Percentiles rank a stretch among this genome's conserved stretches.
These are phyloP conservation scores for Penicillium italicum DNA, from an alignment of 2,329 filamentous ascomycete genomes.

Conservation along the genomic window DNA sequence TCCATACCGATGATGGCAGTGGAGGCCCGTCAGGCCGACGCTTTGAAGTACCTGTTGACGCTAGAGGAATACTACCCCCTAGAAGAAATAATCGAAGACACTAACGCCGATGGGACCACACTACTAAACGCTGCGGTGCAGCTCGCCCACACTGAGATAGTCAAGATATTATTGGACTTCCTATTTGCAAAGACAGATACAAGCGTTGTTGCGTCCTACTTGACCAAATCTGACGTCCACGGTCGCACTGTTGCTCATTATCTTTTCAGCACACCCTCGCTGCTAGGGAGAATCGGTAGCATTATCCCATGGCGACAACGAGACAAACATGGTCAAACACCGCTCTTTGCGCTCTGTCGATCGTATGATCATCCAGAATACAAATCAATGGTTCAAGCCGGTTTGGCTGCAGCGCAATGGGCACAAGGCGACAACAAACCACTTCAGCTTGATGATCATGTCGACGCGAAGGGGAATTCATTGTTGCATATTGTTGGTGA, in stretches of 20 bases:
- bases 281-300: conserved; percentile 73
- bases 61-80: conserved; percentile 72
- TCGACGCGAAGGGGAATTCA: conserved; percentile 90
- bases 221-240: conserved; percentile 73
- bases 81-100: conserved; percentile 70
- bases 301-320: conserved; percentile 83
- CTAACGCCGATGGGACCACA: conserved; percentile 85
- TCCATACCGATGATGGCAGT: conserved; percentile 86
- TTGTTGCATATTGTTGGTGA: conserved; percentile 95
- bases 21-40: conserved; percentile 65
- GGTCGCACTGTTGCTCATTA: conserved; percentile 94
- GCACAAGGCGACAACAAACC: conserved; percentile 73
- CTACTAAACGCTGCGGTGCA: conserved; percentile 88
- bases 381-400: conserved; percentile 78
- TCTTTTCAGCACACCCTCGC: conserved; percentile 79
- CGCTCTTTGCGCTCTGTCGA: conserved; percentile 87
- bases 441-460: conserved; percentile 88
- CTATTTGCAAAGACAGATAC: conserved; percentile 58
- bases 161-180: conserved; percentile 71
- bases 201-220: conserved; percentile 61
- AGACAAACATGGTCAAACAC: conserved; percentile 97
- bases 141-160: conserved; percentile 69
- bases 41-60: conserved; percentile 75
- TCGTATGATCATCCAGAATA: conserved; percentile 94
- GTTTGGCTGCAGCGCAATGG: conserved; percentile 67